Evolutionary conservation across 805 yeast genomes (phyloP).

Genomic region (Citeromyces matritensis): DNA sequence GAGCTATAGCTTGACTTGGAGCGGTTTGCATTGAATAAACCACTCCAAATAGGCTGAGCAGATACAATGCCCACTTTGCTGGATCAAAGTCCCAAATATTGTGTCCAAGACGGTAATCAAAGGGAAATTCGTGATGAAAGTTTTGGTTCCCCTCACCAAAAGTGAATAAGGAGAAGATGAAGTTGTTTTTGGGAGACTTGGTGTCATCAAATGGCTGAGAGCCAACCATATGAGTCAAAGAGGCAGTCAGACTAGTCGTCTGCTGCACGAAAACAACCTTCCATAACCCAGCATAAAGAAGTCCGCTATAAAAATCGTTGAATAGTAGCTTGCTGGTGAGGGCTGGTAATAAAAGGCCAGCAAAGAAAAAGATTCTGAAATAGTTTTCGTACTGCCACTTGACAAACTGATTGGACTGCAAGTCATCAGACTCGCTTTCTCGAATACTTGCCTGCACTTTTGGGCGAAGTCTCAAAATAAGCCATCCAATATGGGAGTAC

Average conservation of each 20-base stretch:
- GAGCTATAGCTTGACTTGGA: slow-evolving; percentile 70
- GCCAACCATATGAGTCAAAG: slow-evolving; percentile 81
- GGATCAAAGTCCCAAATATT: slow-evolving; percentile 86
- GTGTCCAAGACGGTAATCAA: slow-evolving; percentile 78
- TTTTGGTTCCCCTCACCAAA: slow-evolving; percentile 87
- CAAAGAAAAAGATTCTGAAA: slow-evolving; percentile 32
- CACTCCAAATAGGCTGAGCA: slow-evolving; percentile 47
- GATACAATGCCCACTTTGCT: slow-evolving; percentile 49
- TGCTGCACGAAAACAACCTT: slow-evolving; percentile 64
- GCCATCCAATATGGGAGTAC: slow-evolving; percentile 86
- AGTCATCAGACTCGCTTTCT: slow-evolving; percentile 40
- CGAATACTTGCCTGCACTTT: slow-evolving; percentile 24
- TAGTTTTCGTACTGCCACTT: slow-evolving; percentile 66
- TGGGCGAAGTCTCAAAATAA: slow-evolving; percentile 52
- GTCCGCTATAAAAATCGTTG: slow-evolving; percentile 57
- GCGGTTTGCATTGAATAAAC: slow-evolving; percentile 64
- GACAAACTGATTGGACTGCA: slow-evolving; percentile 40
- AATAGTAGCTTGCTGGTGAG: slow-evolving; percentile 37
- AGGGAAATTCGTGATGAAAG: slow-evolving; percentile 84
- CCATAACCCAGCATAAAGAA: slow-evolving; percentile 60
- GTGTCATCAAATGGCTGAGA: slow-evolving; percentile 76
- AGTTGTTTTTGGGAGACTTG: slow-evolving; percentile 78
- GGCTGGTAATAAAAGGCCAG: slow-evolving; percentile 51
- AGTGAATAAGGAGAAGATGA: slow-evolving; percentile 66
- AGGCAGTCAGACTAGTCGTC: slow-evolving; percentile 77